Conservation (phyloP, 495 filamentous ascomycete genomes). For the Penicillium herquei region DNA sequence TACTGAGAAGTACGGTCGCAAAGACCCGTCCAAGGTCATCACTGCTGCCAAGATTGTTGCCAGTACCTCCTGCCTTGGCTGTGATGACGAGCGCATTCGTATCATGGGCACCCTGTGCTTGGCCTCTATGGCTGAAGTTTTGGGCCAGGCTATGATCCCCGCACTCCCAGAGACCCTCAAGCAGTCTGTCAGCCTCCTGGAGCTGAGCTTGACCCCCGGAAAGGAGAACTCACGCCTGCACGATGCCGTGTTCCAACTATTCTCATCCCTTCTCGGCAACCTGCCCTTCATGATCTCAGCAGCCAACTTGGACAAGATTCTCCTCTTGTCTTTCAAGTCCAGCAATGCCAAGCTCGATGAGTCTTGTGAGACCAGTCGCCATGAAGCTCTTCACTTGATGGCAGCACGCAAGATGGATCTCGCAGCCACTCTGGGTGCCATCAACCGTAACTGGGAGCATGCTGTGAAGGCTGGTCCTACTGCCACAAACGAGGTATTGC, state of each 20-base stretch:
- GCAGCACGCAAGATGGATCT: constrained; percentile 67
- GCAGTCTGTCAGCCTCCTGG: constrained; percentile 65
- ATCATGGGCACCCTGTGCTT: constrained; percentile 84
- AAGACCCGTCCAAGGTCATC: constrained; percentile 65
- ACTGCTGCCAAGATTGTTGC: constrained; percentile 70
- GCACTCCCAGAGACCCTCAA: constrained; percentile 73
- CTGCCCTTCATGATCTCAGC: constrained; percentile 83
- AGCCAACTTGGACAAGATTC: constrained; percentile 64
- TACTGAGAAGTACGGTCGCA: constrained; percentile 87
- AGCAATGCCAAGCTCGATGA: constrained; percentile 53
- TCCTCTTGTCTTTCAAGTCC: constrained; percentile 68
- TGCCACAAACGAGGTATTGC: constrained; percentile 65
- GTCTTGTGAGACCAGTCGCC: constrained; percentile 60
- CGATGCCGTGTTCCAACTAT: constrained; percentile 75
- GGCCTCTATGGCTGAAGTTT: constrained; percentile 79
- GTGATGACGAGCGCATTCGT: constrained; percentile 67
- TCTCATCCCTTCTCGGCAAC: constrained; percentile 73
- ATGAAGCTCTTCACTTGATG: constrained; percentile 65
- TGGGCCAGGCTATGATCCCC: constrained; percentile 81
- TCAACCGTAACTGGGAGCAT: constrained; percentile 67
- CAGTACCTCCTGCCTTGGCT: constrained; percentile 71
- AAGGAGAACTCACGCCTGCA: constrained; percentile 62
- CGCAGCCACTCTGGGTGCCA: constrained; percentile 62
- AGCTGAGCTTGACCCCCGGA: constrained; percentile 54
- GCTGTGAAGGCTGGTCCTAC: constrained; percentile 57